These are phyloP conservation scores for Suillus weaverae DNA, from an alignment of 768 basidiomycete genomes.

Conservation along the genomic window DNA sequence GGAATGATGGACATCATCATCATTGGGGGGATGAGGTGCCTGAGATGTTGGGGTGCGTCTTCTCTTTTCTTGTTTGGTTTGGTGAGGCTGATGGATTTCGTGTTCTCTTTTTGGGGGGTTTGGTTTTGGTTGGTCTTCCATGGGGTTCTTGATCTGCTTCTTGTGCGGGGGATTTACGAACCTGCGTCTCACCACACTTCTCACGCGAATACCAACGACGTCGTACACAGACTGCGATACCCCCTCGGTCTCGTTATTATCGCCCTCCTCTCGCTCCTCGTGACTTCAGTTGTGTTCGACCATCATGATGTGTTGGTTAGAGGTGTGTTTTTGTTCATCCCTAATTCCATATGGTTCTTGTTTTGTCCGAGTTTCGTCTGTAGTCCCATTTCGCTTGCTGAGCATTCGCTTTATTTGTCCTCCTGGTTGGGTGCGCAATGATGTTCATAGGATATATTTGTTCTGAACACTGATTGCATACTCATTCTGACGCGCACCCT, in stretches of 20 bases:
- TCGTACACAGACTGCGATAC: conserved; percentile 56
- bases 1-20: conserved; percentile 52
- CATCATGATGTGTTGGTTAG: conserved; percentile 67
- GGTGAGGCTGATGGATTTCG: background rate
- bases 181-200: background rate
- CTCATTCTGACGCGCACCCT: background rate
- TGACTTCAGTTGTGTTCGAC: conserved; percentile 56
- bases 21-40: conserved; percentile 63
- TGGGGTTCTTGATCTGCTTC: background rate
- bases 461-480: background rate
- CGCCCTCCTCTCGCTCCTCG: conserved; percentile 56
- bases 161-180: background rate
- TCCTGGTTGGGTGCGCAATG: background rate
- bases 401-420: background rate
- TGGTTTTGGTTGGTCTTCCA: background rate
- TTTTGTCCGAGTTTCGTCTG: background rate
- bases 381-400: background rate
- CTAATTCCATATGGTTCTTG: background rate
- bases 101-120: background rate
- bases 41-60: conserved; percentile 41
- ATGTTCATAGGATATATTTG: background rate
- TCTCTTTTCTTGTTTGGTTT: background rate
- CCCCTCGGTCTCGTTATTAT: conserved; percentile 57
- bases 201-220: background rate
- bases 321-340: conserved; percentile 38